Base-by-base conservation (phyloP, 1,284 basidiomycete genomes). In the Cutaneotrichosporon sp. region DNA sequence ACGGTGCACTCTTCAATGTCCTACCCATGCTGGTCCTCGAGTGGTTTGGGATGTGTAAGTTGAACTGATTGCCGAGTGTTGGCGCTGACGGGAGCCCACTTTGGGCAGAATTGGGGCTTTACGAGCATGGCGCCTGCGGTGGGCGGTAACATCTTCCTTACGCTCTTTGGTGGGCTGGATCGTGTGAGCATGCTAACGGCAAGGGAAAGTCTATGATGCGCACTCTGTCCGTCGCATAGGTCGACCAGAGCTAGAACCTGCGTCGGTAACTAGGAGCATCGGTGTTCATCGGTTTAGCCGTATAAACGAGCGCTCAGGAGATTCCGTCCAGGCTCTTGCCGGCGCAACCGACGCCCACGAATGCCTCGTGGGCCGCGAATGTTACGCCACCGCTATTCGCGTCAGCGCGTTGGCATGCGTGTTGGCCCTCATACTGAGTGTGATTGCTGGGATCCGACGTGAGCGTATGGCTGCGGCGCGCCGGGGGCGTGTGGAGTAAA, bases 91-190 rank as follows among this genome's bases (percentile, higher is more conserved):
- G 26, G 50, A 73, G 59, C 61, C 57, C 60, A 73, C 57, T 65
- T 65, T 65, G 88, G 87, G 81, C 16, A 88, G 89, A 96, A 95
- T 77, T 94, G 88, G 88, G 93, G 93, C 18, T 90, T 86, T 74
- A 84, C 90, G 32, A 86, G 86, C 8, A 80, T 93, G 21, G 86
- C 89, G 0, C 91, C 93, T 1, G 84, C 92, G 63, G 57, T 93
- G 2, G 90, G 89, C 8, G 90, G 90, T 0, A 96, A 95, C 80
- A 59, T 92, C 1, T 91, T 94, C 79, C 92, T 91, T 49, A 73
- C 95, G 47, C 82, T 90, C 50, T 96, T 95, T 73, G 93, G 93
- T 65, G 50, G 32, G 66, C 53, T 30, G 36, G 21, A 1, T 22
- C 26, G 40, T 22, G 21, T 16, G 22, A 26, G 26, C 36, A 11